A percentile compares a stretch with the other conserved stretches of the same genome.
Evolutionary conservation across 179 eudicot species (phyloP).

Genomic region (Carnegiea gigantea): DNA sequence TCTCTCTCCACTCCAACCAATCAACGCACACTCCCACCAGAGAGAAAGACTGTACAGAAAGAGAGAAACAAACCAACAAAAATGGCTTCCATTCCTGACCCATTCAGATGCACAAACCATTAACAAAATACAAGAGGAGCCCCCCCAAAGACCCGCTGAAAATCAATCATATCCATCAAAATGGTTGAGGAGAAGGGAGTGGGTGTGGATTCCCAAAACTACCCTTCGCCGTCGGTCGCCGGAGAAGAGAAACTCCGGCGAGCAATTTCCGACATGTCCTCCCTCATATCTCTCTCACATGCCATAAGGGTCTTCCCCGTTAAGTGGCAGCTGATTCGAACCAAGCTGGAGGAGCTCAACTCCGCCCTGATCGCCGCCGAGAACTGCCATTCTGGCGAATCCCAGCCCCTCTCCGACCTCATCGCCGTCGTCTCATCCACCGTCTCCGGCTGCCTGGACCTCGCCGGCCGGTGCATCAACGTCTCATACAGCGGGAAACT

Average conservation of each 20-base stretch:
- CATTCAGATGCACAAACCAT: background rate
- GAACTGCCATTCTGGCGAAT: slow-evolving; percentile 27
- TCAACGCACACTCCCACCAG: slow-evolving; percentile 4
- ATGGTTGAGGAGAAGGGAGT: slow-evolving; percentile 20
- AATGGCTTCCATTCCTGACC: slow-evolving; percentile 15
- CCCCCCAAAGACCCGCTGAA: background rate
- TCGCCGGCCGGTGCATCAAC: slow-evolving; percentile 50
- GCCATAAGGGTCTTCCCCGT: slow-evolving; percentile 56
- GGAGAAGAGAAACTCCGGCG: slow-evolving; percentile 39
- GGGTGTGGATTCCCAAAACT: slow-evolving; percentile 9
- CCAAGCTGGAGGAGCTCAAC: slow-evolving; percentile 59
- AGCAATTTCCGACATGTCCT: slow-evolving; percentile 39
- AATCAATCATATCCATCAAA: background rate
- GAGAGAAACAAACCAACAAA: background rate
- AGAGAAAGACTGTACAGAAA: background rate
- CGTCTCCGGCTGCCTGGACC: slow-evolving; percentile 36
- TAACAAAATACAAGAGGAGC: background rate
- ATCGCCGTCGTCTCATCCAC: slow-evolving; percentile 33
- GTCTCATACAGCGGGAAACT: slow-evolving; percentile 66
- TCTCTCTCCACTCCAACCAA: slow-evolving; percentile 9
- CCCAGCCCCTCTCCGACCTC: slow-evolving; percentile 32
- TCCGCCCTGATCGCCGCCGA: slow-evolving; percentile 44
- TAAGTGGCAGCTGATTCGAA: slow-evolving; percentile 68
- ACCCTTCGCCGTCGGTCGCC: slow-evolving; percentile 18
- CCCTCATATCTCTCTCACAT: slow-evolving; percentile 50